phyloP scores from a whole-genome alignment of 1,284 basidiomycete species.

The Thecaphora thlaspeos region DNA sequence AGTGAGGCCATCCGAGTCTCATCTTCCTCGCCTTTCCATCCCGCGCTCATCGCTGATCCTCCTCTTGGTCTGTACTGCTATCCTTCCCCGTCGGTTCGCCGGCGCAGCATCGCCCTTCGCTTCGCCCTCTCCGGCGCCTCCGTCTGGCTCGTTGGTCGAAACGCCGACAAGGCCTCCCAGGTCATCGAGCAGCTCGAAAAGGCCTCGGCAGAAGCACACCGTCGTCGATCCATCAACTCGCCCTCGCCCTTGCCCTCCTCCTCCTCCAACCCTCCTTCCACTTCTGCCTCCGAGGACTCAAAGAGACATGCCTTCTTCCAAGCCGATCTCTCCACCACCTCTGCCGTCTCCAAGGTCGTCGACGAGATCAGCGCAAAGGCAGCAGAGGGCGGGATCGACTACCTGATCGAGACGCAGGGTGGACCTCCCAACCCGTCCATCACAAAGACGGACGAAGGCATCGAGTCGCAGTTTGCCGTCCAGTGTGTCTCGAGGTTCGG shows the following conservation, averaged over 20 bases:
- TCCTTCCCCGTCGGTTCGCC: background rate
- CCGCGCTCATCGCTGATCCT: background rate
- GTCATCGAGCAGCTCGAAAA: conserved; percentile 46
- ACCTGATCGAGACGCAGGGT: conserved; percentile 57
- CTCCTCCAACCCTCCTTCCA: background rate
- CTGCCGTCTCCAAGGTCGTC: conserved; percentile 43
- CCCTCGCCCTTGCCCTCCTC: background rate
- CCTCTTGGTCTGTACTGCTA: background rate
- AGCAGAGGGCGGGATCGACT: conserved; percentile 53
- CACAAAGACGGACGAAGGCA: conserved; percentile 11
- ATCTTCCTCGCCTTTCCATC: background rate
- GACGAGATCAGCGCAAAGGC: conserved; percentile 34
- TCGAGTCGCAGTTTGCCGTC: conserved; percentile 56
- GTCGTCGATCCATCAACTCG: conserved; percentile 7
- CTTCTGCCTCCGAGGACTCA: background rate
- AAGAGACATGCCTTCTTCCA: conserved; percentile 55
- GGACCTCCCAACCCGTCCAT: conserved; percentile 28
- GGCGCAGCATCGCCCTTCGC: conserved; percentile 35
- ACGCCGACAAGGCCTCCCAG: conserved; percentile 39
- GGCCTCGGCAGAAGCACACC: conserved; percentile 30
- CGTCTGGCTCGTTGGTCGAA: conserved; percentile 58
- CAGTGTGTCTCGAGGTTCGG: conserved; percentile 58
- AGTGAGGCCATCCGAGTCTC: background rate
- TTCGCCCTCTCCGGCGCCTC: conserved; percentile 53
- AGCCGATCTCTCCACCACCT: conserved; percentile 54